phyloP scores from a whole-genome alignment of 768 basidiomycete genomes.

The Boletales sp. region DNA sequence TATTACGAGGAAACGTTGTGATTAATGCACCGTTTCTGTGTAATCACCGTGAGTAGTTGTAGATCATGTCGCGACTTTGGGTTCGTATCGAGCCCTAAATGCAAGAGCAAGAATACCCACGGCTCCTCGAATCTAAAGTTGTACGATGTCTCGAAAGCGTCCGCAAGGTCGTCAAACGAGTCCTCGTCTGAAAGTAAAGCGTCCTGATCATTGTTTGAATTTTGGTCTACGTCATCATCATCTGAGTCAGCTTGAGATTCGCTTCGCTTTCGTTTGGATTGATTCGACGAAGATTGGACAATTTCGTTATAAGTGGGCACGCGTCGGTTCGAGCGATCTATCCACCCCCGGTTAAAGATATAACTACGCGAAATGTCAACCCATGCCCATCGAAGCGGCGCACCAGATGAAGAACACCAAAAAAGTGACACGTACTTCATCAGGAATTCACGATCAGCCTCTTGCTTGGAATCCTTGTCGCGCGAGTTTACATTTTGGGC shows the following conservation, averaged over 20 bases:
- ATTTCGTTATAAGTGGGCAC: conserved; percentile 87
- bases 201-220: conserved; percentile 20
- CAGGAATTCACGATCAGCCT: conserved; percentile 82
- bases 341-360: conserved; percentile 96
- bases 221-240: conserved; percentile 11
- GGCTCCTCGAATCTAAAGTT: conserved; percentile 98
- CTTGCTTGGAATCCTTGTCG: conserved; percentile 43
- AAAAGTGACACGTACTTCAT: conserved; percentile 63
- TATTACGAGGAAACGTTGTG: conserved; percentile 70
- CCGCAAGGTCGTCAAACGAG: conserved; percentile 86
- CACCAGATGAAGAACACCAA: too few relatives aligned
- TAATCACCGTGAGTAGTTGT: neutral
- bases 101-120: conserved; percentile 43
- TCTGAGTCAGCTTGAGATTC: conserved; percentile 14
- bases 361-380: conserved; percentile 52
- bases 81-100: neutral
- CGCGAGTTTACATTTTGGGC: conserved; percentile 8
- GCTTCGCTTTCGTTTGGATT: conserved; percentile 18
- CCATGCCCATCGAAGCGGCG: too few relatives aligned
- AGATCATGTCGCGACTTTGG: neutral
- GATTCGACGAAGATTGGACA: conserved; percentile 39
- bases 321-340: conserved; percentile 70
- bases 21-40: conserved; percentile 64
- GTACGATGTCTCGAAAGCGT: conserved; percentile 93
- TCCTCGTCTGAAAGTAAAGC: conserved; percentile 53